Evolutionary conservation across 352 stramenopile species (phyloP).

Genomic region (Chloridella minuta): DNA sequence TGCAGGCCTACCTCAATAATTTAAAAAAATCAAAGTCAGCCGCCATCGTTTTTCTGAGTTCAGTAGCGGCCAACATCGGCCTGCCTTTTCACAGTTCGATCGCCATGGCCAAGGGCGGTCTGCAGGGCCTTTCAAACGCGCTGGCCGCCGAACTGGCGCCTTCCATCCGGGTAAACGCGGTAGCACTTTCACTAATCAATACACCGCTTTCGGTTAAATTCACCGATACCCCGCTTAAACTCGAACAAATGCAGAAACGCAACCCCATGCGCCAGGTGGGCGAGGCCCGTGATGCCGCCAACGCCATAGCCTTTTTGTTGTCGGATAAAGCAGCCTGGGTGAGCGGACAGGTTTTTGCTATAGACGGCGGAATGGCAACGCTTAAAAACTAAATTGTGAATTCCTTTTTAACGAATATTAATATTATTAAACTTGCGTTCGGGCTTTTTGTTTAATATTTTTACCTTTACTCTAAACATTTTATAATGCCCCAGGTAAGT

Average conservation of each 20-base stretch:
- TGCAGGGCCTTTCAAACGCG: not conserved
- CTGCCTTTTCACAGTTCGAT: not conserved
- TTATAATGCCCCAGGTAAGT: no score
- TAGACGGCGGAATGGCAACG: not conserved
- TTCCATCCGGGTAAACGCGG: not conserved
- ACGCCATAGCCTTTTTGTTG: not conserved
- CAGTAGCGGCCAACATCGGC: not conserved
- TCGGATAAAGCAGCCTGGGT: not conserved
- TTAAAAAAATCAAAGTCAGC: conserved; percentile 4
- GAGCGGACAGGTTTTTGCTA: not conserved
- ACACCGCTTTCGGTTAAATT: not conserved
- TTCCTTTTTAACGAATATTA: no score
- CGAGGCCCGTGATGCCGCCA: not conserved
- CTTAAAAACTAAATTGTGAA: no score
- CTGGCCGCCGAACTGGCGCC: not conserved
- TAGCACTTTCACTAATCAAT: not conserved
- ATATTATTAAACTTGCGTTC: no score
- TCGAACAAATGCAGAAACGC: not conserved
- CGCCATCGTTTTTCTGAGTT: not conserved
- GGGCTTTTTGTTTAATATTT: no score
- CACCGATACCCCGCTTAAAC: not conserved
- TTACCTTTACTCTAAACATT: no score
- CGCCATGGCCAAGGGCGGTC: not conserved
- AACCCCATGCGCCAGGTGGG: not conserved
- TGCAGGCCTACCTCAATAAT: not conserved